Evolutionary conservation across 768 basidiomycete species (phyloP).

Genomic region (Chalciporus piperatus): DNA sequence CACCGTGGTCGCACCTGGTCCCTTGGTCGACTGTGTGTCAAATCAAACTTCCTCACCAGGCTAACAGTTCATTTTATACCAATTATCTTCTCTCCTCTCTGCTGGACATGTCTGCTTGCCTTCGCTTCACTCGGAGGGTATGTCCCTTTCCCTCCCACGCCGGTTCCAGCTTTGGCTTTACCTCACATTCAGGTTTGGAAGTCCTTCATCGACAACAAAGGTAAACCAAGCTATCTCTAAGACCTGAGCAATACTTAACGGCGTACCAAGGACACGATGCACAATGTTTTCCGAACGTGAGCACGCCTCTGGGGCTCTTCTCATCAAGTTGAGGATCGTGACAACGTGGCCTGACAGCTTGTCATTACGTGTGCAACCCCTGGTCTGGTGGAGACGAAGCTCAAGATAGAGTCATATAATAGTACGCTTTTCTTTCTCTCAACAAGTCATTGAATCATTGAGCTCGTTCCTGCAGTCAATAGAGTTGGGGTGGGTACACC

Average conservation of each 20-base stretch:
- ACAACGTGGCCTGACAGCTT: conserved; percentile 43
- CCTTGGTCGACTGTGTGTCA: too few species aligned
- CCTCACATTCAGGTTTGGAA: conserved; percentile 59
- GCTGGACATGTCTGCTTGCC: conserved; percentile 56
- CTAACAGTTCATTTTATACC: not conserved
- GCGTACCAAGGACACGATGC: conserved; percentile 65
- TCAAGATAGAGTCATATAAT: conserved; percentile 75
- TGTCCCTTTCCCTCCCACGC: conserved; percentile 8
- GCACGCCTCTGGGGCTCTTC: conserved; percentile 9
- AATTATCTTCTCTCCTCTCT: not conserved
- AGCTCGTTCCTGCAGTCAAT: conserved; percentile 53
- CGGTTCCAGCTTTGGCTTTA: conserved; percentile 1
- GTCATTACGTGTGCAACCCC: conserved; percentile 64
- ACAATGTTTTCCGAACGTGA: conserved; percentile 76
- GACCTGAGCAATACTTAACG: not conserved
- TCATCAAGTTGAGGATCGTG: not conserved
- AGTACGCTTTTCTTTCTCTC: conserved; percentile 39
- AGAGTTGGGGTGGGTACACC: conserved; percentile 64
- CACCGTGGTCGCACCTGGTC: not conserved
- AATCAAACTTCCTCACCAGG: too few species aligned
- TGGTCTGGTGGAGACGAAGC: conserved; percentile 63
- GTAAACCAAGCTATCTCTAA: conserved; percentile 32
- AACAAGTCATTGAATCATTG: not conserved
- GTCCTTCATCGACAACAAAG: conserved; percentile 74
- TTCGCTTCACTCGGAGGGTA: conserved; percentile 68